phyloP scores from a whole-genome alignment of 495 filamentous ascomycete species.

The Pseudoneurospora amorphoporcata region DNA sequence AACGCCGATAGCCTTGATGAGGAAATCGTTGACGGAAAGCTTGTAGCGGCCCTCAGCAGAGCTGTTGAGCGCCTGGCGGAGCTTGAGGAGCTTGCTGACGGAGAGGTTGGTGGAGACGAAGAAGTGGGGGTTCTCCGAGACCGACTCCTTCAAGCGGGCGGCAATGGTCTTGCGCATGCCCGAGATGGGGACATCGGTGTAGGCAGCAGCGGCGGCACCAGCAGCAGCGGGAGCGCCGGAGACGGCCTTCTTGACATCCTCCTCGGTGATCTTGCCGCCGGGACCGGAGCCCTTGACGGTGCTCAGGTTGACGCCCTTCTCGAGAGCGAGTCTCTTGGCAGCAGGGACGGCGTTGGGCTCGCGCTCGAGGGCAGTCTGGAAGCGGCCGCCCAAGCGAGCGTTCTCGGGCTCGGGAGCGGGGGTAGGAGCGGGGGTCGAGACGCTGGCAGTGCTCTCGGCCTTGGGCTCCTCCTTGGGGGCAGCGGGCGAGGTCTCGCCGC shows the following conservation, averaged over 20 bases:
- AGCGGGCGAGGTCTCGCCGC: constrained; percentile 59
- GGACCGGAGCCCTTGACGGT: constrained; percentile 81
- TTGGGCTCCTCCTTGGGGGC: constrained; percentile 46
- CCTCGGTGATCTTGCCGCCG: constrained; percentile 79
- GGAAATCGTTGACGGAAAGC: constrained; percentile 98
- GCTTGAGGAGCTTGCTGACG: constrained; percentile 87
- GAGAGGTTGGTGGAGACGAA: constrained; percentile 84
- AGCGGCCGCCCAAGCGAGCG: constrained; percentile 59
- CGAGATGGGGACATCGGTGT: constrained; percentile 74
- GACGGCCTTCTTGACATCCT: constrained; percentile 74
- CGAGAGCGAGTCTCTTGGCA: constrained; percentile 71
- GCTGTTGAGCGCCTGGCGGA: constrained; percentile 87
- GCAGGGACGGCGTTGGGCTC: constrained; percentile 60
- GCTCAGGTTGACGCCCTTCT: constrained; percentile 73
- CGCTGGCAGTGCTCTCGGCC: constrained; percentile 37
- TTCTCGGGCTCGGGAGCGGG: constrained; percentile 58
- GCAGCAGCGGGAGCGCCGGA: constrained; percentile 28
- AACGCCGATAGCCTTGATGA: constrained; percentile 87
- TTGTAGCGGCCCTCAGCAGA: constrained; percentile 88
- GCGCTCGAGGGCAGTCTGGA: constrained; percentile 77
- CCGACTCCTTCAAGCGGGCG: constrained; percentile 75
- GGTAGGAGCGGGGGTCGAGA: constrained; percentile 49
- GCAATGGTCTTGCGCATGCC: constrained; percentile 99
- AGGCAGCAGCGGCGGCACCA: constrained; percentile 46
- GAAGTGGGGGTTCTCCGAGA: constrained; percentile 93